phyloP scores from a whole-genome alignment of 257 asterid species.

The Solanum chaucha region DNA sequence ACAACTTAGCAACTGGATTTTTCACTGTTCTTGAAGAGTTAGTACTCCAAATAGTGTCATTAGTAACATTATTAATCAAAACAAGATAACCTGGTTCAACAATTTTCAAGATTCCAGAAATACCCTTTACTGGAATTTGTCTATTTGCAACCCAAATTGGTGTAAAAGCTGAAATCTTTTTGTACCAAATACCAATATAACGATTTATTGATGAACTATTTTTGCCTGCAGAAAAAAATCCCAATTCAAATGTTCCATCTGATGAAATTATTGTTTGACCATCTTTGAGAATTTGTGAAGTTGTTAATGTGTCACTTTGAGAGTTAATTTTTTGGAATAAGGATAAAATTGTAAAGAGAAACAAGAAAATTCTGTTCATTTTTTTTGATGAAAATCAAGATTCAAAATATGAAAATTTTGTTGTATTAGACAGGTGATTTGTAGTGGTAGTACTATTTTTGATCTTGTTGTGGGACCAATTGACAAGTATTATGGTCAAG shows the following conservation, averaged over 20 bases:
- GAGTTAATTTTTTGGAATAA: background rate
- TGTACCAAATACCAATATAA: constrained; percentile 8
- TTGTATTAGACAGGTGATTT: background rate
- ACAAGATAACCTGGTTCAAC: background rate
- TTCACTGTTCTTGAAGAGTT: background rate
- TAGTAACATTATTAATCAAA: background rate
- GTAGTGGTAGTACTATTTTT: background rate
- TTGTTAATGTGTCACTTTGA: background rate
- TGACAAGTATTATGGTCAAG: background rate
- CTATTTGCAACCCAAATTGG: constrained; percentile 13
- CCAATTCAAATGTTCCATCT: constrained; percentile 6
- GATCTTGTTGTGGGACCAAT: background rate
- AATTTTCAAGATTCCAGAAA: background rate
- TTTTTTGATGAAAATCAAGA: background rate
- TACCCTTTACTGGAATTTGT: background rate
- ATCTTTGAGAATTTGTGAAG: background rate
- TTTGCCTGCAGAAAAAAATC: background rate
- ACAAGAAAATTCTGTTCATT: background rate
- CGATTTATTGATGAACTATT: background rate
- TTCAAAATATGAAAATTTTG: background rate
- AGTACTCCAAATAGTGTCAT: background rate
- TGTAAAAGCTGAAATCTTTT: background rate
- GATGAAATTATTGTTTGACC: background rate
- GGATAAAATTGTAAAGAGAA: background rate
- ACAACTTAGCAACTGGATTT: constrained; percentile 1